Evolutionary conservation across 2,329 filamentous ascomycete genomes (phyloP), one percentile per base, ranked within the genome.

Genomic region (Botrytis pseudocinerea): DNA sequence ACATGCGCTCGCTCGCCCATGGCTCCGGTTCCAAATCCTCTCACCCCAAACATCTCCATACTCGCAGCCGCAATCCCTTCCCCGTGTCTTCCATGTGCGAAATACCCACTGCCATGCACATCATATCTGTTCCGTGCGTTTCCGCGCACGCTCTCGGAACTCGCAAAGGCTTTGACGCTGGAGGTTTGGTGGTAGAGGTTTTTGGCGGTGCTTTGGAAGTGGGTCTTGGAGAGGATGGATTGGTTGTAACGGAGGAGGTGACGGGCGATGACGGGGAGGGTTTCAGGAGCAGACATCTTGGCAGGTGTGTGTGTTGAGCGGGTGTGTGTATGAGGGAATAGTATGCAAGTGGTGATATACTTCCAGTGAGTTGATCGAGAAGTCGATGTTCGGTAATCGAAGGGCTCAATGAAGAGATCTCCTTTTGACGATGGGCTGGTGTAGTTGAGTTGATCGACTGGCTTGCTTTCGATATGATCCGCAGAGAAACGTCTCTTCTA

Each of bases 191-290:
- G 51, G 28, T 57, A 69, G 7, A 69, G 65, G 14, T 51, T 57
- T 10, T 69, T 69, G 4, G 48, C 38, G 18, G 10, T 57, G 25
- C 14, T n/a, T 35, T 68, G 64, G 64, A 68, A 54, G 5, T 48
- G 48, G 9, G 18, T n/a, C 14, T 40, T 68, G 9, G 64, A 42
- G 54, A 57, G 65, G 3, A 57, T 28, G 51, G 51, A 28, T 57
- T 68, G 65, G n/a, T 69, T 57, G n/a, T 42, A 57, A n/a, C 65
- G 65, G 10, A 69, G 48, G 38, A 69, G 10, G 38, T 69, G 65
- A 20, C 65, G 65, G 16, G 65, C 35, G 48, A 69, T 57, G 18
- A 40, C 35, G 35, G 65, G 51, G 9, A 69, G 35, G 38, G 38
- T 38, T 44, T 69, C 48, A 14, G 48, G 38, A n/a, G 48, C 38